phyloP scores from a whole-genome alignment of 805 yeast genomes.

The Ogataea saltuana region DNA sequence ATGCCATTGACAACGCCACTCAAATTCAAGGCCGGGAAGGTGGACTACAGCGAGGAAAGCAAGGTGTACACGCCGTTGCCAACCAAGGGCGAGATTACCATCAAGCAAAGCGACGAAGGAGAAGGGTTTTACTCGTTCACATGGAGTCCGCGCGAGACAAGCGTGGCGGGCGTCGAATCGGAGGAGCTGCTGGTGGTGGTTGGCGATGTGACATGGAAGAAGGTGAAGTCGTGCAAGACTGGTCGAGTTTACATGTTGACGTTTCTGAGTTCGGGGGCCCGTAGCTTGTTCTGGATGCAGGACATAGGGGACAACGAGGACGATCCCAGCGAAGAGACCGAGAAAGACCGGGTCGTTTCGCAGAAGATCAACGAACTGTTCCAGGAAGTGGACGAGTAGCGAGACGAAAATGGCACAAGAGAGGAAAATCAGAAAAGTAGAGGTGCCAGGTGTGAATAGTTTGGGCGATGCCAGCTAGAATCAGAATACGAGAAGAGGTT shows the following conservation, averaged over 20 bases:
- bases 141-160: conserved; percentile 68
- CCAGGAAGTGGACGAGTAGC: conserved; percentile 35
- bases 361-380: conserved; percentile 50
- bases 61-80: conserved; percentile 69
- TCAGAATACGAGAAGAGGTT: too few species aligned
- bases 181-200: conserved; percentile 76
- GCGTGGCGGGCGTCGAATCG: conserved; percentile 42
- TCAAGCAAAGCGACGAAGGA: conserved; percentile 66
- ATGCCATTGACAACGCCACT: conserved; percentile 28
- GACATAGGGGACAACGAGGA: conserved; percentile 66
- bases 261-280: conserved; percentile 40
- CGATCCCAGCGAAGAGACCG: conserved; percentile 55
- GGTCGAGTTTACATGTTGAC: conserved; percentile 64
- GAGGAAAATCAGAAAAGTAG: neutral
- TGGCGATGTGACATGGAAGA: conserved; percentile 81
- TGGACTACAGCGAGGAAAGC: conserved; percentile 60
- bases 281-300: conserved; percentile 73
- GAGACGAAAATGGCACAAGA: neutral
- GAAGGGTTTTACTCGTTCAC: conserved; percentile 67
- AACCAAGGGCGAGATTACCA: conserved; percentile 63
- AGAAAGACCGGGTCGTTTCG: conserved; percentile 53
- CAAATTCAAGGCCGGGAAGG: conserved; percentile 79
- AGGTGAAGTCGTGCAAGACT: conserved; percentile 63
- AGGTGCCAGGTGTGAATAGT: neutral
- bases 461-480: too few species aligned